Evolutionary conservation across 2,329 filamentous ascomycete genomes (phyloP).

Genomic region (Aciculosporium take): DNA sequence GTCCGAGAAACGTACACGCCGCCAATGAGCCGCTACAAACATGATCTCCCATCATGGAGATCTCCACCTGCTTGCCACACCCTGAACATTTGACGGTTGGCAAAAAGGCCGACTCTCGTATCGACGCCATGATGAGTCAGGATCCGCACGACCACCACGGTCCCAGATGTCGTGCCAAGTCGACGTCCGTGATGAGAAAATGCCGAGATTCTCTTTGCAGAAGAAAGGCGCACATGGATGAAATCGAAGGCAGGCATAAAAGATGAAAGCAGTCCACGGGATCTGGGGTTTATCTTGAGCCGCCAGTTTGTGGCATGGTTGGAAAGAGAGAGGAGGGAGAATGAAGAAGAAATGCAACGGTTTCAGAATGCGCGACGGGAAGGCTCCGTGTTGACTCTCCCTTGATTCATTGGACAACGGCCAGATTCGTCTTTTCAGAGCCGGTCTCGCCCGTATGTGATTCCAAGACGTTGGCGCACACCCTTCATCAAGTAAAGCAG

Average conservation of each 20-base stretch:
- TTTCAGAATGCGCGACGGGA: too few relatives aligned
- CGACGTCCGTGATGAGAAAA: neutral
- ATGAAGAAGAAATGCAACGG: too few relatives aligned
- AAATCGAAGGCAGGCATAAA: neutral
- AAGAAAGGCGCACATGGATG: too few relatives aligned
- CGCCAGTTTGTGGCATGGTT: neutral
- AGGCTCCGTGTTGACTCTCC: too few relatives aligned
- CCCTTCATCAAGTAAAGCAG: neutral
- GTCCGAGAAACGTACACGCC: slow-evolving; percentile 25
- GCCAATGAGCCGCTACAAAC: slow-evolving; percentile 43
- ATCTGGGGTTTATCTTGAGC: neutral
- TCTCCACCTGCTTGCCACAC: slow-evolving; percentile 65
- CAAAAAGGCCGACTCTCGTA: slow-evolving; percentile 54
- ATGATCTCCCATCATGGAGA: slow-evolving; percentile 77
- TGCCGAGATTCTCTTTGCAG: neutral
- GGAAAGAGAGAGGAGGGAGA: too few relatives aligned
- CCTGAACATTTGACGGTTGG: slow-evolving; percentile 79
- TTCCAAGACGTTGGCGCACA: neutral
- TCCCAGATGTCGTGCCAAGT: neutral
- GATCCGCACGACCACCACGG: neutral
- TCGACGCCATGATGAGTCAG: slow-evolving; percentile 28
- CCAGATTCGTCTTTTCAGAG: neutral
- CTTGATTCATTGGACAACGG: too few relatives aligned
- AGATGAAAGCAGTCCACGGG: too few relatives aligned
- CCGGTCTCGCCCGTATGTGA: neutral